Percentiles rank a stretch among this genome's conserved stretches.
phyloP scores from a whole-genome alignment of 2,329 filamentous ascomycete species.

The Camptophora hylomeconis region DNA sequence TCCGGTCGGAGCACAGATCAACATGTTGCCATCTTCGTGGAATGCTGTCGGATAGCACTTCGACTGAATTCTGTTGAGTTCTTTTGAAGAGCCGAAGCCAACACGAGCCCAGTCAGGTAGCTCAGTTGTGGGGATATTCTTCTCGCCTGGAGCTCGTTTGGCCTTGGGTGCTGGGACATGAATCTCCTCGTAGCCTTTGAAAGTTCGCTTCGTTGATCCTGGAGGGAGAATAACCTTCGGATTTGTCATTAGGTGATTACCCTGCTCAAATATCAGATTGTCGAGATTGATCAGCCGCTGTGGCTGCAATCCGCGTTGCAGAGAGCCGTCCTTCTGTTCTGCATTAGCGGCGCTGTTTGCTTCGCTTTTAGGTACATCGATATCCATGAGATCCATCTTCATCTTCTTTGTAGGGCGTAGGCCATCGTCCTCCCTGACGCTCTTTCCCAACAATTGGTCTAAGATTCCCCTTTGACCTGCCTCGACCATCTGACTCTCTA shows the following conservation, averaged over 20 bases:
- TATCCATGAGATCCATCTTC: slow-evolving; percentile 73
- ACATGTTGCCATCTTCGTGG: slow-evolving; percentile 89
- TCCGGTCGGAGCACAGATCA: slow-evolving; percentile 92
- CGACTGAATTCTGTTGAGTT: slow-evolving; percentile 90
- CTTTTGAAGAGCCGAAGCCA: slow-evolving; percentile 75
- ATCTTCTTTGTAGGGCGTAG: slow-evolving; percentile 64
- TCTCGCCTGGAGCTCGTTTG: slow-evolving; percentile 65
- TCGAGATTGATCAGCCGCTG: slow-evolving; percentile 83
- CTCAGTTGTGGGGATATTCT: slow-evolving; percentile 69
- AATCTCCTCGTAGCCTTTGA: slow-evolving; percentile 98
- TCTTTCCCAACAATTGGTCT: slow-evolving; percentile 71
- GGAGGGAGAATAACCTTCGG: slow-evolving; percentile 86
- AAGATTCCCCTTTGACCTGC: slow-evolving; percentile 78
- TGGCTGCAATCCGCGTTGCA: slow-evolving; percentile 75
- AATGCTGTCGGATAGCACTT: slow-evolving; percentile 88
- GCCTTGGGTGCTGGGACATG: slow-evolving; percentile 90
- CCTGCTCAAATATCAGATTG: slow-evolving; percentile 92
- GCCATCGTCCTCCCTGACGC: slow-evolving; percentile 37
- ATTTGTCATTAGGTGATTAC: slow-evolving; percentile 99
- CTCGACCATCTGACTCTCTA: slow-evolving; percentile 85
- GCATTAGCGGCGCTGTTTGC: slow-evolving; percentile 41
- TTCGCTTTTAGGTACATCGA: slow-evolving; percentile 57
- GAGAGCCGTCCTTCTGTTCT: slow-evolving; percentile 47
- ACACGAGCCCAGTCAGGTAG: slow-evolving; percentile 83
- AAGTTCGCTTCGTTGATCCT: slow-evolving; percentile 85